These are phyloP conservation scores for Lichtheimia hyalospora DNA, from an alignment of 371 early-diverging fungal species.

Conservation along the genomic window DNA sequence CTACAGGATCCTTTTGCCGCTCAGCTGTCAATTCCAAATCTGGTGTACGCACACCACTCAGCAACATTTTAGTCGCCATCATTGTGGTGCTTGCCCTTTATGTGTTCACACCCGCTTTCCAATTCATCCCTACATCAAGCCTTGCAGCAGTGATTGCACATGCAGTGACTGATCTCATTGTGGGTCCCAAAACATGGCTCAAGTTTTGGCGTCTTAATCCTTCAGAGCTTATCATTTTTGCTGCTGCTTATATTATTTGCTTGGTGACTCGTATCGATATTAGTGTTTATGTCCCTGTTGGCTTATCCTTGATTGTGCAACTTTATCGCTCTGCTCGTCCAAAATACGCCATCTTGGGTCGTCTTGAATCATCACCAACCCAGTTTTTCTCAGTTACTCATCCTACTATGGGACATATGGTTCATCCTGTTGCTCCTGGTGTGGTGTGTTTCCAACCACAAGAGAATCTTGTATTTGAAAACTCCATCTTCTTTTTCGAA, in stretches of 20 bases:
- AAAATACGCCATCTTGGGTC: conserved; percentile 31
- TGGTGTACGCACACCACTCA: conserved; percentile 74
- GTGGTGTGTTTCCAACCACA: conserved; percentile 66
- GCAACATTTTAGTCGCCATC: conserved; percentile 72
- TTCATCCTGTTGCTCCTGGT: conserved; percentile 49
- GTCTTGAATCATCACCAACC: conserved; percentile 28
- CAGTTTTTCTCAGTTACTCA: conserved; percentile 21
- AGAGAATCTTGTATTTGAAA: conserved; percentile 75
- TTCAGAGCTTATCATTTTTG: conserved; percentile 36
- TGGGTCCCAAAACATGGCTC: conserved; percentile 49
- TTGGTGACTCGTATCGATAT: conserved; percentile 66
- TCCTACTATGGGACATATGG: conserved; percentile 11
- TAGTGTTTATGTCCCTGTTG: conserved; percentile 68
- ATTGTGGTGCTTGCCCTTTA: conserved; percentile 76
- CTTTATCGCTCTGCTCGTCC: conserved; percentile 73
- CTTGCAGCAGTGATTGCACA: conserved; percentile 79
- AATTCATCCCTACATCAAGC: conserved; percentile 77
- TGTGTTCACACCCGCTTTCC: conserved; percentile 79
- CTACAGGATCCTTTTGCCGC: conserved; percentile 87
- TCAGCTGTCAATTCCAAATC: conserved; percentile 75
- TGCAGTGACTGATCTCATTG: conserved; percentile 63
- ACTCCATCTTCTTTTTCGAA: conserved; percentile 53
- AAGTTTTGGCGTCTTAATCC: conserved; percentile 41
- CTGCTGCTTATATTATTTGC: conserved; percentile 48
- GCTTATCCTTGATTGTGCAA: conserved; percentile 61